A percentile compares a stretch with the other conserved stretches of the same genome.
Conservation (phyloP, 2,329 filamentous ascomycete species). For the Aspergillus pseudoglaucus region DNA sequence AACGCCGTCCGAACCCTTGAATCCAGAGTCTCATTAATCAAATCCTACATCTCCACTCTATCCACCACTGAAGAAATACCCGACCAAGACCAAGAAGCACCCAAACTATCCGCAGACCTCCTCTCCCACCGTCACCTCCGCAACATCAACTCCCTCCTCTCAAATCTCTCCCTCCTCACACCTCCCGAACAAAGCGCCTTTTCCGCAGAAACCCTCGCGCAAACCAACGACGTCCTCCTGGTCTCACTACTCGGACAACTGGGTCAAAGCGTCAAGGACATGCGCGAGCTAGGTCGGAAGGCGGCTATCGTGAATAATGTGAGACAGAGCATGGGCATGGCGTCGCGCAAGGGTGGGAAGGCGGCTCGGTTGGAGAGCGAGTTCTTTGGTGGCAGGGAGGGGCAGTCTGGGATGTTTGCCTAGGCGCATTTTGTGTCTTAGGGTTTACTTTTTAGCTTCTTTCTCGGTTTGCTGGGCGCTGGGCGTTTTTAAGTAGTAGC, state of each 20-base stretch:
- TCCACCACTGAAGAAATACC: conserved; percentile 53
- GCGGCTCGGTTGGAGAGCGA: conserved; percentile 24
- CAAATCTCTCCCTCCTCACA: conserved; percentile 72
- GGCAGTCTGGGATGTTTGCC: conserved; percentile 2
- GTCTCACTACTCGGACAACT: conserved; percentile 69
- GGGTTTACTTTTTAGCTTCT: background rate
- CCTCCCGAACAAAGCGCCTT: conserved; percentile 63
- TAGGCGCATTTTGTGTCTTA: background rate
- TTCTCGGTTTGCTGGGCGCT: background rate
- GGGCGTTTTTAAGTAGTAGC: conserved; percentile 1
- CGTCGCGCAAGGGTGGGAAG: conserved; percentile 17
- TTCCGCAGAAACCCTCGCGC: conserved; percentile 63
- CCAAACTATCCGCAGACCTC: conserved; percentile 39
- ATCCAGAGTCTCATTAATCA: conserved; percentile 64
- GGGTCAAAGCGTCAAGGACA: conserved; percentile 63
- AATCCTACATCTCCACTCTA: conserved; percentile 68
- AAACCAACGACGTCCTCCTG: conserved; percentile 78
- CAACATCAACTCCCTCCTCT: conserved; percentile 78
- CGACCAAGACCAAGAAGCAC: conserved; percentile 23
- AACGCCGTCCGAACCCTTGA: conserved; percentile 94
- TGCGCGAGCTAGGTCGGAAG: conserved; percentile 70
- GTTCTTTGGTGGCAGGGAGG: conserved; percentile 13
- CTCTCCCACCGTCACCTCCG: conserved; percentile 68
- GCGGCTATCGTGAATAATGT: conserved; percentile 53
- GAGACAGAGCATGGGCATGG: conserved; percentile 12